Conservation (phyloP, 169 alveolate genomes). For the Eimeria acervulina region DNA sequence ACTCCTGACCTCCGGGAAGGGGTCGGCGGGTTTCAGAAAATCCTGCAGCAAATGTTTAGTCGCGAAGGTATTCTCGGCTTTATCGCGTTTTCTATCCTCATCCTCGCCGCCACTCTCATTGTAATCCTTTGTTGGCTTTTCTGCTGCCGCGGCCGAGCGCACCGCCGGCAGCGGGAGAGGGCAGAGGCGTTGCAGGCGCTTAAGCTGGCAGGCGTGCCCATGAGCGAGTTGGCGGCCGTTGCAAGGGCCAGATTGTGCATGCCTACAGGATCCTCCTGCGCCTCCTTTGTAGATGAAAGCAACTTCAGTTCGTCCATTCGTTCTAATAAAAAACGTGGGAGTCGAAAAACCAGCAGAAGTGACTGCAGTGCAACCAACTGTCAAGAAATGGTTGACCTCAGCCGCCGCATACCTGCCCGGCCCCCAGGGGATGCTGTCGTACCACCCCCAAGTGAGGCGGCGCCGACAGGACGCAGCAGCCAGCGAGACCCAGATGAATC, state of each 20-base stretch:
- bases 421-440: conserved; percentile 75
- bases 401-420: conserved; percentile 71
- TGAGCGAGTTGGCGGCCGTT: conserved; percentile 66
- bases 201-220: conserved; percentile 65
- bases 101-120: conserved; percentile 71
- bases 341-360: not conserved
- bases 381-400: conserved; percentile 71
- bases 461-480: conserved; percentile 71
- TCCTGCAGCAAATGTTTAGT: conserved; percentile 81
- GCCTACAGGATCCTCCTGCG: conserved; percentile 49
- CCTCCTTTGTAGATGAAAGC: not conserved
- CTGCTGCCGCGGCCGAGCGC: conserved; percentile 75
- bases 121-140: conserved; percentile 79
- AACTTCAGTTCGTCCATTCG: conserved; percentile 17
- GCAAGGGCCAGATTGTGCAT: conserved; percentile 42
- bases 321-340: not conserved
- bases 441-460: conserved; percentile 65
- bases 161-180: conserved; percentile 63
- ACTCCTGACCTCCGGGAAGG: conserved; percentile 82
- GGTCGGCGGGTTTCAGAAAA: conserved; percentile 79
- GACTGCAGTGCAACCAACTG: conserved; percentile 44
- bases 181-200: conserved; percentile 82
- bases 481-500: conserved; percentile 67
- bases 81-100: conserved; percentile 69
- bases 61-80: conserved; percentile 81